These are phyloP conservation scores for California macrophylla DNA, from an alignment of 441 rosid genomes.

Conservation along the genomic window DNA sequence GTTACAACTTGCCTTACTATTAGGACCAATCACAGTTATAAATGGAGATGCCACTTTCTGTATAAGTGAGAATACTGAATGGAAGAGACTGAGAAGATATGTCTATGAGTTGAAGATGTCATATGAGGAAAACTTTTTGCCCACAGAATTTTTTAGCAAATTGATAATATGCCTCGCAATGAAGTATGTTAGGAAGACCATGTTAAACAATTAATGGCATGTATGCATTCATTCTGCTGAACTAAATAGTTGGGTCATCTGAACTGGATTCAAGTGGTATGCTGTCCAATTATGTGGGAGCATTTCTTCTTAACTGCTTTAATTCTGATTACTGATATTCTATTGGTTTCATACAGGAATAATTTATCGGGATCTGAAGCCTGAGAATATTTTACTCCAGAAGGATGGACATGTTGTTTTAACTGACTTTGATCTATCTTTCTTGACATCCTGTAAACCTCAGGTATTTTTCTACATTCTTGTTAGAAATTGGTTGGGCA, in stretches of 20 bases:
- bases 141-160: not conserved
- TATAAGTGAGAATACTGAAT: not conserved
- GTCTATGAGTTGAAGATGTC: not conserved
- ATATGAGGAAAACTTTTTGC: not conserved
- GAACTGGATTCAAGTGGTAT: not conserved
- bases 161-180: not conserved
- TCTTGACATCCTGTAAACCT: conserved; percentile 66
- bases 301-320: not conserved
- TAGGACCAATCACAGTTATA: not conserved
- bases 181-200: not conserved
- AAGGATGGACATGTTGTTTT: conserved; percentile 75
- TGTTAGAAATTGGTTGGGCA: not conserved
- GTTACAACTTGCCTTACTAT: not conserved
- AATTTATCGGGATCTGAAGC: conserved; percentile 85
- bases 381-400: conserved; percentile 79
- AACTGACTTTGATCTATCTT: conserved; percentile 89
- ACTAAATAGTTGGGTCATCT: not conserved
- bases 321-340: not conserved
- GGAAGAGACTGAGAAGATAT: not conserved
- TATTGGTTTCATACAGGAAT: conserved; percentile 40
- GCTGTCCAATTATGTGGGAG: not conserved
- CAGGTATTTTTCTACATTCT: conserved; percentile 37
- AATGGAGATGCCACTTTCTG: not conserved
- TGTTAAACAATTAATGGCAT: not conserved
- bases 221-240: not conserved